Percentiles rank a stretch among this genome's conserved stretches.
Evolutionary conservation across 169 alveolate genomes (phyloP).

Genomic region (Eimeria acervulina): DNA sequence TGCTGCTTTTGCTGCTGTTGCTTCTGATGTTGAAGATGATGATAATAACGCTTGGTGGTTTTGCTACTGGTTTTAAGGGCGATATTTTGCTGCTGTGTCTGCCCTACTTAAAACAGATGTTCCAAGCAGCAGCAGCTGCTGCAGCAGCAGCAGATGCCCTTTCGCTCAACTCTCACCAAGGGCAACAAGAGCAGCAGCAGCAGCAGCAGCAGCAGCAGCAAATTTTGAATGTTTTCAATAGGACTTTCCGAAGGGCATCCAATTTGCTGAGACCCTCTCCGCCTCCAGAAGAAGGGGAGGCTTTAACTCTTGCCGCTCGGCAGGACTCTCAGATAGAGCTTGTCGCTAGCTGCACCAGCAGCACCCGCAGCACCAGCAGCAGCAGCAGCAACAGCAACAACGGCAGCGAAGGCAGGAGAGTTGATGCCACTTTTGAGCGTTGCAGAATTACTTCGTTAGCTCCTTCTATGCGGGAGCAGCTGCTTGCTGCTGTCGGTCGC

Average conservation of each 20-base stretch:
- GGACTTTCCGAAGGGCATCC: background rate
- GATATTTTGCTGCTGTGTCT: constrained; percentile 1
- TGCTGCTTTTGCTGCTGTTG: background rate
- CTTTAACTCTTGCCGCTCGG: background rate
- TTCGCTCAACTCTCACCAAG: background rate
- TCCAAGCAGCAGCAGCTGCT: constrained; percentile 42
- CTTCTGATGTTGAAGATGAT: background rate
- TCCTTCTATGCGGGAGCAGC: constrained; percentile 25
- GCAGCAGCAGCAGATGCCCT: constrained; percentile 35
- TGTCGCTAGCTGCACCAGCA: background rate
- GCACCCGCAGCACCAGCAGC: constrained; percentile 44
- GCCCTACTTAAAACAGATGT: background rate
- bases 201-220: constrained; percentile 63
- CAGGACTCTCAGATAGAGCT: constrained; percentile 20
- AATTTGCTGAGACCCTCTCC: background rate
- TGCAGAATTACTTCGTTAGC: background rate
- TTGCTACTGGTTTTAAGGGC: background rate
- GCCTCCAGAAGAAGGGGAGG: background rate
- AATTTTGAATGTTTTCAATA: background rate
- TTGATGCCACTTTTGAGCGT: background rate
- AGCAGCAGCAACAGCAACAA: constrained; percentile 15
- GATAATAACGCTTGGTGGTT: background rate
- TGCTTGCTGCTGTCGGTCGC: constrained; percentile 37
- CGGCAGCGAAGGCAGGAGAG: constrained; percentile 5
- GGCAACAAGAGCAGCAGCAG: too few species aligned